Evolutionary conservation across 805 yeast species (phyloP), one percentile per base, ranked within the genome.

Genomic region (Osmozyma mogii): DNA sequence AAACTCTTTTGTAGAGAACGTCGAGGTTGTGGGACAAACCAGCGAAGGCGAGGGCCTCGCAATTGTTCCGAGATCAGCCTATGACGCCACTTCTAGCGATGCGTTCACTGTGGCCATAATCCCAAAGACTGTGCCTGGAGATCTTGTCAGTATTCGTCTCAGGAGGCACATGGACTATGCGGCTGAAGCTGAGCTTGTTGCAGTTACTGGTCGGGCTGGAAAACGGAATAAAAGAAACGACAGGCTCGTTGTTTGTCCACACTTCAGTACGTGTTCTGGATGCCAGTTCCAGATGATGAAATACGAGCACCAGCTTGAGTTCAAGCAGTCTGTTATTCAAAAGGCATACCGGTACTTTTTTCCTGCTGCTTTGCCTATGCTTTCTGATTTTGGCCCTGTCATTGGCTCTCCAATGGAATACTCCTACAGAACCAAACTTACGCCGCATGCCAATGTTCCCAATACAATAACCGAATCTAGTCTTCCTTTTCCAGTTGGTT

Each of bases 281-380:
- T 65, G 71, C 36, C 65, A 63, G 29, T 46, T 58, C 13, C 71
- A 65, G 32, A 61, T 60, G 67, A 17, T 64, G 11, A 33, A 45
- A 4, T 58, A 64, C 30, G 56, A 56, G 3, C 49, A 54, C n/a
- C 71, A 65, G 35, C 44, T 64, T 13, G 28, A 35, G 3, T 50
- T 49, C 29, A 65, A 65, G 34, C 43, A 44, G 26, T 27, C 31
- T 5, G 41, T 51, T 2, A 55, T 65, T 12, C 25, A 41, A 10
- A 52, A 47, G 25, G 71, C 70, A 2, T 65, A 44, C 33, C 32
- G 35, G 10, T 58, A 38, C 34, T 60, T 59, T 35, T 50, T 44
- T 31, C 68, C 68, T 1, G 44, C 36, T 3, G 22, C 52, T 6
- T 25, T 31, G 15, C 18, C 36, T 7, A 23, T 32, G 9, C 38